These are phyloP conservation scores for Danielia oregonensis DNA, from an alignment of 805 yeast genomes.

Conservation along the genomic window DNA sequence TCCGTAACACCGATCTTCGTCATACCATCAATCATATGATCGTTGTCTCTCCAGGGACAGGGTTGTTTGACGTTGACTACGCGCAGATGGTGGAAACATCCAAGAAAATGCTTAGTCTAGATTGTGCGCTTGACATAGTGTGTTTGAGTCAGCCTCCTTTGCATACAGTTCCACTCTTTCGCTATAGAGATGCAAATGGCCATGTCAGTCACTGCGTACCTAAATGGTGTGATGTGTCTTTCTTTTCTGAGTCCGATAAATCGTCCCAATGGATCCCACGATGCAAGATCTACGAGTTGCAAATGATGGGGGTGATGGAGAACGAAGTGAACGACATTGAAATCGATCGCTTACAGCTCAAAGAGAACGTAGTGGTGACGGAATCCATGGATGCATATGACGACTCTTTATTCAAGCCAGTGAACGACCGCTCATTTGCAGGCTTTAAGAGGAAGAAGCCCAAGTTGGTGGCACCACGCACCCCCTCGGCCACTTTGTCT, in stretches of 20 bases:
- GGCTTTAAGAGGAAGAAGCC: slow-evolving; percentile 2
- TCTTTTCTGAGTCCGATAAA: slow-evolving; percentile 61
- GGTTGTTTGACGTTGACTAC: slow-evolving; percentile 87
- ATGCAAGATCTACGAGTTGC: slow-evolving; percentile 90
- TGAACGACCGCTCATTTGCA: slow-evolving; percentile 7
- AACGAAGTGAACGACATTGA: slow-evolving; percentile 72
- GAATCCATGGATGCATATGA: slow-evolving; percentile 74
- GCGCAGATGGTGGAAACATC: slow-evolving; percentile 72
- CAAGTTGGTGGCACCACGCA: slow-evolving; percentile 1
- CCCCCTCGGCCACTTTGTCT: slow-evolving; percentile 22
- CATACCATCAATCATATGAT: slow-evolving; percentile 91
- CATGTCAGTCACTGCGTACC: slow-evolving; percentile 75
- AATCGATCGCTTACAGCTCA: slow-evolving; percentile 52
- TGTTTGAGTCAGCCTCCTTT: slow-evolving; percentile 89
- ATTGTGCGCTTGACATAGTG: slow-evolving; percentile 82
- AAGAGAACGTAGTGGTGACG: slow-evolving; percentile 37
- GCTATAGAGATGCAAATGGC: slow-evolving; percentile 53
- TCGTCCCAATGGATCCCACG: slow-evolving; percentile 81
- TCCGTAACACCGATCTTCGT: slow-evolving; percentile 79
- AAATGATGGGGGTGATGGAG: slow-evolving; percentile 98
- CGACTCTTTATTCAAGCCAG: slow-evolving; percentile 44
- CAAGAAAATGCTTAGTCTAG: slow-evolving; percentile 68
- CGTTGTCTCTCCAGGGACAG: slow-evolving; percentile 88
- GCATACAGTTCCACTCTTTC: slow-evolving; percentile 85
- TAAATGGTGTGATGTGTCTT: slow-evolving; percentile 92